Conservation (phyloP, 2,329 filamentous ascomycete species). For the Teratosphaeriaceae sp. region DNA sequence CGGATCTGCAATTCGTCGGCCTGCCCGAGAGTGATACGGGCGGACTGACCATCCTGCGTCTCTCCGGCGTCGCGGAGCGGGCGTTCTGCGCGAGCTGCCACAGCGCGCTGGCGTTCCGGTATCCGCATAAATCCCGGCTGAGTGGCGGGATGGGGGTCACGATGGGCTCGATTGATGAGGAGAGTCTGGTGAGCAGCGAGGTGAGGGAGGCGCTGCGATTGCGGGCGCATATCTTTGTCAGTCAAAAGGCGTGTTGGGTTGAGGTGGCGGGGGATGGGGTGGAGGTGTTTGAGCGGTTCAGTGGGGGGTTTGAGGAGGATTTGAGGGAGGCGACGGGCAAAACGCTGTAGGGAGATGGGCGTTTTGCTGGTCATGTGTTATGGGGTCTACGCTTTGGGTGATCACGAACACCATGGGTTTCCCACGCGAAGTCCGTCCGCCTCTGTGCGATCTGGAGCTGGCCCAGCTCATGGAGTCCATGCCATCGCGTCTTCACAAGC, state of each 20-base stretch:
- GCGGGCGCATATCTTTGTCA: slow-evolving; percentile 15
- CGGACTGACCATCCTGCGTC: slow-evolving; percentile 11
- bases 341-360: too few relatives aligned
- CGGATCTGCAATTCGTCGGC: slow-evolving; percentile 14
- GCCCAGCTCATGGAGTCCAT: too few relatives aligned
- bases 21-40: slow-evolving; percentile 14
- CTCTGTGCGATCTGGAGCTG: too few relatives aligned
- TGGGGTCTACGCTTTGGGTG: too few relatives aligned
- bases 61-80: slow-evolving; percentile 14
- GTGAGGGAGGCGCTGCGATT: slow-evolving; percentile 13
- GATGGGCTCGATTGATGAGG: slow-evolving; percentile 15
- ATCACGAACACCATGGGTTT: too few relatives aligned
- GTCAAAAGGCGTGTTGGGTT: slow-evolving; percentile 17
- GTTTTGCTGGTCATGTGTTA: too few relatives aligned
- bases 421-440: too few relatives aligned
- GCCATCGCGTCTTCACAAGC: too few relatives aligned
- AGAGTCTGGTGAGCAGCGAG: slow-evolving; percentile 10
- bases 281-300: slow-evolving; percentile 10
- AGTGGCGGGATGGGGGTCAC: slow-evolving; percentile 9
- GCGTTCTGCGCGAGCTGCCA: slow-evolving; percentile 17
- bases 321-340: too few relatives aligned
- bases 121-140: slow-evolving; percentile 13
- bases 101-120: slow-evolving; percentile 19
- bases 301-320: slow-evolving; percentile 11
- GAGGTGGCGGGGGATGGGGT: slow-evolving; percentile 14